Evolutionary conservation across 345 rosid genomes (phyloP), one percentile per base, ranked within the genome.

Genomic region (Reutealis trisperma): DNA sequence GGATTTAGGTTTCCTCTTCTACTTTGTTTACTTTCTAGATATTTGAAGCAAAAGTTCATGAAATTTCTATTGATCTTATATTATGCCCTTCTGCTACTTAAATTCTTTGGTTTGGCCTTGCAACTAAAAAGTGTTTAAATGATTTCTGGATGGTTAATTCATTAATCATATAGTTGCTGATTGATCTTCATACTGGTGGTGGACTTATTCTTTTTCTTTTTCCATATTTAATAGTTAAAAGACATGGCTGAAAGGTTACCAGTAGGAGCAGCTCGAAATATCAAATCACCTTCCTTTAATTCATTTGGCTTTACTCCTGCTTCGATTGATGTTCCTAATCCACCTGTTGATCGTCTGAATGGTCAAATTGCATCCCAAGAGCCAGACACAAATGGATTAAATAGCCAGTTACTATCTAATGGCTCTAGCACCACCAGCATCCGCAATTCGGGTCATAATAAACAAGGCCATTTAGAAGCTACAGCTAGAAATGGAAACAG

Each of bases 171-270:
- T 8, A 58, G 62, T 58, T 22, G 62, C 55, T 58, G 62, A 1
- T 78, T 30, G 55, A 44, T 64, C 42, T 63, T 75, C 44, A 19
- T 62, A 37, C 85, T 87, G 81, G 77, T 68, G 67, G 27, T 66
- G 49, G 34, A 54, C 79, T 57, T 75, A n/a, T n/a, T 60, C 68
- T 58, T 52, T 54, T 54, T 51, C 0, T 51, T 11, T 51, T 16
- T 75, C 59, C 72, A 24, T 72, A 72, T 30, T 71, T 51, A 65
- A 80, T 84, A 93, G 98, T 80, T 91, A 59, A 91, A 91, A 79
- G 93, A 93, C 75, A 90, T 92, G 98, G 99, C 99, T 77, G 98
- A 92, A 81, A 92, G 95, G 85, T 69, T 81, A 67, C 84, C 84
- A 44, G 78, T 77, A 34, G 84, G 84, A 68, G 72, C 75, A 25